Base-by-base conservation (phyloP, 768 basidiomycete species). In the Asterophora parasitica region DNA sequence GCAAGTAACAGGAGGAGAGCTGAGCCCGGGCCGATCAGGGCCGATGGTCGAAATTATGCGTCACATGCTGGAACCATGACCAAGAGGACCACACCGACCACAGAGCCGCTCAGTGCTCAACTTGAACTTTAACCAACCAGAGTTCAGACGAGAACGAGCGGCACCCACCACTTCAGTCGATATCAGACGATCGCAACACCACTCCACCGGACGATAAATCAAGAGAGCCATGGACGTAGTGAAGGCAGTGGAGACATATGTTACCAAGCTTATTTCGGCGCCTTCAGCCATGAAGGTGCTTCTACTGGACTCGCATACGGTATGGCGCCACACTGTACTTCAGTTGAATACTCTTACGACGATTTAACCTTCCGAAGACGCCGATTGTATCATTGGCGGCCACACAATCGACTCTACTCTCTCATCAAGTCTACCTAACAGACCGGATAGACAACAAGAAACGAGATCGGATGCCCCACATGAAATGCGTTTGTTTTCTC, bases 361-460 rank as follows among this genome's bases (percentile, higher is more conserved):
- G 44, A 30, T 19, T 13, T 41, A 43, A 40, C 32, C 42, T 64
- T 19, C 38, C 30, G n/a, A 53, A 90, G 92, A 97, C 95, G 5
- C 94, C 95, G 1, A 94, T 98, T 51, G 85, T 99, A 5, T 97
- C 94, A 3, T 75, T 97, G 13, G 89, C 94, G 2, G 85, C 91
- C 1, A 98, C 96, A 0, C 96, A 98, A 63, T 92, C 93, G 2
- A 86, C 84, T 7, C 76, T 99, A 23, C 74, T 99, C 35, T 85
- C 93, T 2, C 92, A 98, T 57, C 94, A 99, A 63, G 91, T 98
- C 35, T 99, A 99, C 69, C 79, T 99, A 44, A 99, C 95, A 4
- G 96, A 99, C 71, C 79, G 93, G 46, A 91, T 99, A 61, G 96
- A 98, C 74, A 98, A 98, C 74, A 83, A 73, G 65, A 82, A 83